A percentile compares a stretch with the other conserved stretches of the same genome.
phyloP scores from a whole-genome alignment of 2,329 filamentous ascomycete species.

The Pseudogymnoascus sp. region DNA sequence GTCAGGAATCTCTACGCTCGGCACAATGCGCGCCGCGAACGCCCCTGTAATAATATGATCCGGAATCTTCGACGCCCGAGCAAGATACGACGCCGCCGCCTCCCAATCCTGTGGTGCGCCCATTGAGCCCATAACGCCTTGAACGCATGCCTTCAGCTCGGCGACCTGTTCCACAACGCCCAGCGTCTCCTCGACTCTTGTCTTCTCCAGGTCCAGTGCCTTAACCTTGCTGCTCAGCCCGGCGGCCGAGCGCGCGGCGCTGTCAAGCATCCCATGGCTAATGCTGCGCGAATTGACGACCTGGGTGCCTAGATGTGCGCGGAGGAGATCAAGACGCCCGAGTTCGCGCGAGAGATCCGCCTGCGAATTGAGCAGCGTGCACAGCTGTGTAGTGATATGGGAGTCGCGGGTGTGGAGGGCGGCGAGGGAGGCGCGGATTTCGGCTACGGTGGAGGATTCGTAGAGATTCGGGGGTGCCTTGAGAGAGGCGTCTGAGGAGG shows the following conservation, averaged over 20 bases:
- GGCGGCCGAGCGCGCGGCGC: slow-evolving; percentile 75
- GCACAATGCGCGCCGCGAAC: slow-evolving; percentile 88
- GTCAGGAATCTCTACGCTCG: slow-evolving; percentile 91
- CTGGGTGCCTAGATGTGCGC: slow-evolving; percentile 81
- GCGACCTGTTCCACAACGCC: slow-evolving; percentile 91
- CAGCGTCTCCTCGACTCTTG: slow-evolving; percentile 80
- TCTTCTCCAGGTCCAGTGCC: slow-evolving; percentile 82
- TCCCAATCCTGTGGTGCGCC: slow-evolving; percentile 98
- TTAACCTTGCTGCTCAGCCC: slow-evolving; percentile 82
- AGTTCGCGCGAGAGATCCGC: slow-evolving; percentile 81
- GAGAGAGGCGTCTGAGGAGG: slow-evolving; percentile 13
- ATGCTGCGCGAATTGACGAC: slow-evolving; percentile 75
- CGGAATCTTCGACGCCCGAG: slow-evolving; percentile 74
- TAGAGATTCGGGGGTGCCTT: slow-evolving; percentile 39
- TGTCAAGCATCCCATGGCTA: slow-evolving; percentile 83
- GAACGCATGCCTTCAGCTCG: slow-evolving; percentile 92
- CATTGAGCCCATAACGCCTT: slow-evolving; percentile 93
- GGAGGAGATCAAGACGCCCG: slow-evolving; percentile 76
- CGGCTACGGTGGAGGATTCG: slow-evolving; percentile 65
- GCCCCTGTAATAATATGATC: slow-evolving; percentile 70
- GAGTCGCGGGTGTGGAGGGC: slow-evolving; percentile 70
- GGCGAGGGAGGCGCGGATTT: slow-evolving; percentile 70
- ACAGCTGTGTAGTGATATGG: slow-evolving; percentile 63
- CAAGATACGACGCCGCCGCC: slow-evolving; percentile 82
- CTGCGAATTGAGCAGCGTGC: slow-evolving; percentile 72